Conservation (phyloP, 2,329 filamentous ascomycete genomes). For the Colletotrichum limetticola region DNA sequence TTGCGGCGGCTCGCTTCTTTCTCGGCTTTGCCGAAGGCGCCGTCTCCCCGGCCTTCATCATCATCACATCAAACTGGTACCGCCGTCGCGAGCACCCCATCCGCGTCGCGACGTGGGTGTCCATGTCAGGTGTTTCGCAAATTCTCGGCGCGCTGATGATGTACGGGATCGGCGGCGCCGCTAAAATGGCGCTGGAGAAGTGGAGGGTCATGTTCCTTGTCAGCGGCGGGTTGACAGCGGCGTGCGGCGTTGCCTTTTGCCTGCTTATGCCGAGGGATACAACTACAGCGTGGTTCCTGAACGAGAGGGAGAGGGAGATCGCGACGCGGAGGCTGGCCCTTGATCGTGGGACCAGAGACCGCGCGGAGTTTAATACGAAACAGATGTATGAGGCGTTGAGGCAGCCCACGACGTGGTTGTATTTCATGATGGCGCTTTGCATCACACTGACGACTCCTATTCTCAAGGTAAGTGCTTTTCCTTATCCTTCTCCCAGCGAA, state of each 20-base stretch:
- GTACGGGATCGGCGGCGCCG: slow-evolving; percentile 39
- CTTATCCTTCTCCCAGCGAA: no score
- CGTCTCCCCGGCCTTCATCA: slow-evolving; percentile 46
- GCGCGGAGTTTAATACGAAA: slow-evolving; percentile 30
- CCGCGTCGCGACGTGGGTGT: slow-evolving; percentile 43
- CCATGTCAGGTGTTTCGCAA: slow-evolving; percentile 43
- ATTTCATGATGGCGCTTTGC: slow-evolving; percentile 37
- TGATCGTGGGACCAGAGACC: slow-evolving; percentile 34
- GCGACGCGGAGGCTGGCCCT: slow-evolving; percentile 35
- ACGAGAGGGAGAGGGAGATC: slow-evolving; percentile 11
- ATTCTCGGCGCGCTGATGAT: slow-evolving; percentile 43
- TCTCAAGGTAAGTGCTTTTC: slow-evolving; percentile 31
- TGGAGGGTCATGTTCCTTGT: slow-evolving; percentile 39
- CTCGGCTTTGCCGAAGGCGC: slow-evolving; percentile 44
- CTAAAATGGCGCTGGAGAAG: slow-evolving; percentile 27
- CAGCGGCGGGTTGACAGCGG: slow-evolving; percentile 27
- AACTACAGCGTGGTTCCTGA: slow-evolving; percentile 23
- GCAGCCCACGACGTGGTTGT: slow-evolving; percentile 33
- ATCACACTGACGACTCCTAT: slow-evolving; percentile 38
- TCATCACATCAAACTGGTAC: slow-evolving; percentile 46
- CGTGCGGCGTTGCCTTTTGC: slow-evolving; percentile 11
- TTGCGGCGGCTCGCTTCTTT: slow-evolving; percentile 42
- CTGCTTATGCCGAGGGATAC: slow-evolving; percentile 24
- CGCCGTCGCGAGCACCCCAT: slow-evolving; percentile 42
- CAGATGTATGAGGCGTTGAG: slow-evolving; percentile 38